These are phyloP conservation scores for Zizania latifolia DNA, from an alignment of 176 grass and related monocot genomes.

Conservation along the genomic window DNA sequence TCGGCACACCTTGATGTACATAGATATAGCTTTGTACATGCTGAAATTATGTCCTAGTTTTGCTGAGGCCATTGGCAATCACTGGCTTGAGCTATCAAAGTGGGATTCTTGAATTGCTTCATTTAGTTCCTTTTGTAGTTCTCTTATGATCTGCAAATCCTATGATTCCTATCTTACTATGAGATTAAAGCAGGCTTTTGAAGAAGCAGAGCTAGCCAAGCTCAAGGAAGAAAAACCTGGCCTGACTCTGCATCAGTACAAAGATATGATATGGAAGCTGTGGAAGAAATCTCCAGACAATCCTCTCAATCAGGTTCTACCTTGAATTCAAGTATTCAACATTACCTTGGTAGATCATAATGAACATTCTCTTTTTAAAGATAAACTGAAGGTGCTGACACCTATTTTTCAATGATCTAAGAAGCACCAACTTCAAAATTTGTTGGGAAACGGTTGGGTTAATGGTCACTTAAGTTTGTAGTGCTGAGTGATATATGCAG, in stretches of 20 bases:
- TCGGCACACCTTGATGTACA: neutral
- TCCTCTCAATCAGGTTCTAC: slow-evolving; percentile 58
- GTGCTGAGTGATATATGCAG: neutral
- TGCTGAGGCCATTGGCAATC: neutral
- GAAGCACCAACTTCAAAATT: neutral
- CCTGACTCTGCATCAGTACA: slow-evolving; percentile 60
- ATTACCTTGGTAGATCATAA: neutral
- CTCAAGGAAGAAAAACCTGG: slow-evolving; percentile 77
- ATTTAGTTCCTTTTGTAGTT: neutral
- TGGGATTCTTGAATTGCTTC: neutral
- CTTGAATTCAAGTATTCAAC: neutral
- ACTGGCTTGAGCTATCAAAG: neutral
- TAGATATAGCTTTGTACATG: neutral
- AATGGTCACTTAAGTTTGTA: neutral
- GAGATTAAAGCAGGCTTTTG: slow-evolving; percentile 46
- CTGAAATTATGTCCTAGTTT: neutral
- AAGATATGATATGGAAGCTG: slow-evolving; percentile 70
- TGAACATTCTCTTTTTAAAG: neutral
- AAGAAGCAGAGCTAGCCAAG: slow-evolving; percentile 59
- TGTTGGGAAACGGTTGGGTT: neutral
- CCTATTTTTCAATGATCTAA: neutral
- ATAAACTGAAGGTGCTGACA: neutral
- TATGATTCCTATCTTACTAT: neutral
- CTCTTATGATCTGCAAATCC: neutral
- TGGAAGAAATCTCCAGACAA: slow-evolving; percentile 84